Conservation (phyloP, 495 filamentous ascomycete species). For the Corynascus novoguineensis region DNA sequence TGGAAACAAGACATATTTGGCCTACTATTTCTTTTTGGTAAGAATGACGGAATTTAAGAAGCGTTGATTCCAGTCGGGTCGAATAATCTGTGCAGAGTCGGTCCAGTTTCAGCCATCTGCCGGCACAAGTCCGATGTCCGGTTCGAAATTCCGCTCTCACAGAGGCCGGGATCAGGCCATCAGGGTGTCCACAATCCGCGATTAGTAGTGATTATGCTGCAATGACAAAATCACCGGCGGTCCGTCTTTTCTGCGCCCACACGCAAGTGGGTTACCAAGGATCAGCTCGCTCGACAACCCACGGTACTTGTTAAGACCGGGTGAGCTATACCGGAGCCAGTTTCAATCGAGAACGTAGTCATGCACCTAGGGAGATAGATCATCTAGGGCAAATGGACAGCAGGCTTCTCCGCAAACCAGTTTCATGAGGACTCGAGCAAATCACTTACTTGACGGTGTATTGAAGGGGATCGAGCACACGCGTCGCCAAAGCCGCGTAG, state of each 20-base stretch:
- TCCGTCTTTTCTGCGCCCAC: neutral
- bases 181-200: neutral
- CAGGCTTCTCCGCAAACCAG: too few relatives aligned
- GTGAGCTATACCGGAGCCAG: too few relatives aligned
- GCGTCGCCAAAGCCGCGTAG: neutral
- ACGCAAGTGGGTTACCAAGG: neutral
- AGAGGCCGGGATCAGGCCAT: too few relatives aligned
- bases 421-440: neutral
- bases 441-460: neutral
- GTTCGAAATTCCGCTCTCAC: neutral
- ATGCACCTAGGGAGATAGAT: too few relatives aligned
- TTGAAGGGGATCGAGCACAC: neutral
- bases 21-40: neutral
- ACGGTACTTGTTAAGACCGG: neutral
- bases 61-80: neutral
- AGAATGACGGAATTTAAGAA: neutral
- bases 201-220: slow-evolving; percentile 9
- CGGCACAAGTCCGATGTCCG: too few relatives aligned
- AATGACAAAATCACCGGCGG: slow-evolving; percentile 6
- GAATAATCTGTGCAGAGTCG: neutral
- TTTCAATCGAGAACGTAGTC: too few relatives aligned
- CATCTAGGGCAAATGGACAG: too few relatives aligned
- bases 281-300: neutral
- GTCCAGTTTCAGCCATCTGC: neutral
- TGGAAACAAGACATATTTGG: neutral